phyloP scores from a whole-genome alignment of 1,284 basidiomycete species.

The Hortiboletus rubellus region DNA sequence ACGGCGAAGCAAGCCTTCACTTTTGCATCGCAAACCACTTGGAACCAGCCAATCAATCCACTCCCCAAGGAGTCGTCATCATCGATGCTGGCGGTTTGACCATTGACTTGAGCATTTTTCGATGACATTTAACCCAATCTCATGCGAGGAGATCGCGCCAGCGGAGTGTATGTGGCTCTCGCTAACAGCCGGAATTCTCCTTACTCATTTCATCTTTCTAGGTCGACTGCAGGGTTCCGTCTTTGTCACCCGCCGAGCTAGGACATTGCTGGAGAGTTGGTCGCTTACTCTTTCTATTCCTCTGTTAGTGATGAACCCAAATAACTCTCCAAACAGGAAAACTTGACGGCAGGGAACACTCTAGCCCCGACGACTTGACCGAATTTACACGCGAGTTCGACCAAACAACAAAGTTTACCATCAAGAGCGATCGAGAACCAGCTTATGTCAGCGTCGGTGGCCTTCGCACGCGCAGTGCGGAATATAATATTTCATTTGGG shows the following conservation, averaged over 20 bases:
- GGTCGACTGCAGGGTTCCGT: conserved; percentile 25
- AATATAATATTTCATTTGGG: conserved; percentile 1
- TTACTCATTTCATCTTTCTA: neutral
- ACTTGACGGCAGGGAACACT: conserved; percentile 27
- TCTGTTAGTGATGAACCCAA: conserved; percentile 19
- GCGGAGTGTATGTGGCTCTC: conserved; percentile 36
- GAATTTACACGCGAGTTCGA: conserved; percentile 1
- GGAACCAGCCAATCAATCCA: conserved; percentile 21
- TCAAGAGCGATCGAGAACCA: conserved; percentile 1
- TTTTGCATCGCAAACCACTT: conserved; percentile 10
- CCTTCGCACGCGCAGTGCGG: neutral
- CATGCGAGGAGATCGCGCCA: conserved; percentile 37
- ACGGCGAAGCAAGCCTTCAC: conserved; percentile 27
- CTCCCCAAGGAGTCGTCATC: conserved; percentile 37
- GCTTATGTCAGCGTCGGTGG: conserved; percentile 4
- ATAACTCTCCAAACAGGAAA: conserved; percentile 18
- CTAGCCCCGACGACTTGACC: conserved; percentile 11
- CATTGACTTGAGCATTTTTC: conserved; percentile 50
- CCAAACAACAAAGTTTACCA: neutral
- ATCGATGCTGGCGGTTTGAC: conserved; percentile 36
- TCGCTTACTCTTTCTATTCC: conserved; percentile 19
- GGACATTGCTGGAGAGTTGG: conserved; percentile 30
- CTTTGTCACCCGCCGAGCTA: conserved; percentile 42
- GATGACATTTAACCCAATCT: conserved; percentile 24
- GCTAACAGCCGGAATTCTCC: neutral